These are phyloP conservation scores for Austroboletus olivaceoglutinosus DNA, from an alignment of 1,284 basidiomycete genomes.

Conservation along the genomic window DNA sequence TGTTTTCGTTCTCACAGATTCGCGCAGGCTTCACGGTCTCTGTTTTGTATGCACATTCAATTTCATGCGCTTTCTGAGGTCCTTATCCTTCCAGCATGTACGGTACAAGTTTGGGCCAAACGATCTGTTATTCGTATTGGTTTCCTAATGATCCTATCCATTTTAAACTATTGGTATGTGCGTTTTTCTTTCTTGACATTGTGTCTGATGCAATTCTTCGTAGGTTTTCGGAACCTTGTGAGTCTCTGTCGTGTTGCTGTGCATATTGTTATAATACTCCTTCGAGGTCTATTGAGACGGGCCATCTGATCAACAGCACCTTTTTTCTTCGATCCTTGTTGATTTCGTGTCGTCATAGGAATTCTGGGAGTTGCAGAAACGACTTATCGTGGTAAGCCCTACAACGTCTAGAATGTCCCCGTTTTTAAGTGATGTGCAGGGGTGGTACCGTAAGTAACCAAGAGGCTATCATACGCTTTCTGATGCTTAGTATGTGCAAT, in stretches of 20 bases:
- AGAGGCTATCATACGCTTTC: neutral
- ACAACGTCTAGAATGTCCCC: neutral
- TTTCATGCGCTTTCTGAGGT: neutral
- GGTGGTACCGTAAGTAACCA: constrained; percentile 11
- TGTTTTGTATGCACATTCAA: neutral
- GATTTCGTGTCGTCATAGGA: neutral
- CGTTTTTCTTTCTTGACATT: neutral
- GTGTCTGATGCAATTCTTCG: neutral
- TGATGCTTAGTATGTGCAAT: neutral
- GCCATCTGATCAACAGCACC: neutral
- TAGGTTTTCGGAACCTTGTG: constrained; percentile 11
- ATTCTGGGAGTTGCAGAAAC: constrained; percentile 2
- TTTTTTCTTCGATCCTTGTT: neutral
- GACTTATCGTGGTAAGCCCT: constrained; percentile 7
- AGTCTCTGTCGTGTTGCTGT: neutral
- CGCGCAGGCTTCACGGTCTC: neutral
- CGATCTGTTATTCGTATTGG: constrained; percentile 8
- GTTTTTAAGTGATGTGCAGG: constrained; percentile 1
- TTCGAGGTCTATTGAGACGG: constrained; percentile 7
- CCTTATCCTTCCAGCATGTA: constrained; percentile 10
- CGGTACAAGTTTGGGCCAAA: constrained; percentile 12
- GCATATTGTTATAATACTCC: neutral
- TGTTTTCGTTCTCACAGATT: neutral
- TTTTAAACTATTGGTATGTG: constrained; percentile 6
- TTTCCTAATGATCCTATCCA: constrained; percentile 10